Evolutionary conservation across 1,139 yeast species (phyloP).

Genomic region (Yamadazyma siamensis): DNA sequence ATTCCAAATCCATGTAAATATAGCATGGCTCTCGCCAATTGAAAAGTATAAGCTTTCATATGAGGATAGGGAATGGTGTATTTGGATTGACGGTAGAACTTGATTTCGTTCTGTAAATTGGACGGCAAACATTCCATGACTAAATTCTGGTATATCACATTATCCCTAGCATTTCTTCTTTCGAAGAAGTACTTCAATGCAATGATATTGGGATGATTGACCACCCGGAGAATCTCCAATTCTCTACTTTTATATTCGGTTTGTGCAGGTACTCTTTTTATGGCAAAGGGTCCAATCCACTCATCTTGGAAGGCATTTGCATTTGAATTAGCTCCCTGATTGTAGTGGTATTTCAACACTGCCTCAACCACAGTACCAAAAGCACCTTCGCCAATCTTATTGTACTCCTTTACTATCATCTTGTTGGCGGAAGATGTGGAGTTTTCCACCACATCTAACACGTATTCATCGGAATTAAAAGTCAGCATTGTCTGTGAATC

Average conservation of each 20-base stretch:
- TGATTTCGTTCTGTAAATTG: slow-evolving; percentile 70
- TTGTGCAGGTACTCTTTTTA: slow-evolving; percentile 79
- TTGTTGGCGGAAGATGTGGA: slow-evolving; percentile 48
- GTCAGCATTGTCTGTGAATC: slow-evolving; percentile 6
- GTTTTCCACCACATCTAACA: slow-evolving; percentile 58
- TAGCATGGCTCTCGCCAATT: slow-evolving; percentile 77
- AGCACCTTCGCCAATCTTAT: slow-evolving; percentile 80
- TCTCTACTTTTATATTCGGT: slow-evolving; percentile 82
- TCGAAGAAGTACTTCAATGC: slow-evolving; percentile 64
- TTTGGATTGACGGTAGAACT: slow-evolving; percentile 61
- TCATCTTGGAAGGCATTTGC: slow-evolving; percentile 12
- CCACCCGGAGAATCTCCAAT: slow-evolving; percentile 67
- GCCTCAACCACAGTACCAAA: slow-evolving; percentile 84
- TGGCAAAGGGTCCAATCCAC: slow-evolving; percentile 80
- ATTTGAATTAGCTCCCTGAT: slow-evolving; percentile 14
- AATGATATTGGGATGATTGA: slow-evolving; percentile 77
- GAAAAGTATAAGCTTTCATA: slow-evolving; percentile 75
- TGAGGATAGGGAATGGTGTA: slow-evolving; percentile 68
- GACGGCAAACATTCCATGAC: slow-evolving; percentile 88
- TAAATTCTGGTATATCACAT: slow-evolving; percentile 67
- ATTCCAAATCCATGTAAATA: slow-evolving; percentile 77
- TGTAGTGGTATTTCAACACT: slow-evolving; percentile 36
- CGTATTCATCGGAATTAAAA: slow-evolving; percentile 14
- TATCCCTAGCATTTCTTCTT: slow-evolving; percentile 56
- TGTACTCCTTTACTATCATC: slow-evolving; percentile 69